Evolutionary conservation across 2,329 filamentous ascomycete genomes (phyloP).

Genomic region (Aspergillus sclerotialis): DNA sequence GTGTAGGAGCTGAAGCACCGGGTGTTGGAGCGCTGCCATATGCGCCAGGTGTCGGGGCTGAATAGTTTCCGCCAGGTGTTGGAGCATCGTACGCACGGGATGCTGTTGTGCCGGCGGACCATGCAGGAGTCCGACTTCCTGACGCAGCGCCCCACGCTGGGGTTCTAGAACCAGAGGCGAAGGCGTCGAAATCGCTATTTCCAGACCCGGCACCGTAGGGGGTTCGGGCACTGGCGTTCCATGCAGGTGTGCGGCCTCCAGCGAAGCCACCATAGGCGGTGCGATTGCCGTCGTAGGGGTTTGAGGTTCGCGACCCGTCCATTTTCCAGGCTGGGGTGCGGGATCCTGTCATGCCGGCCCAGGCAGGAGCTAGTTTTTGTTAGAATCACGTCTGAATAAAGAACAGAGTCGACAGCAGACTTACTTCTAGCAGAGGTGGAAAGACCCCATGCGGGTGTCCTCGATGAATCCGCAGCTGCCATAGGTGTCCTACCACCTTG

Average conservation of each 20-base stretch:
- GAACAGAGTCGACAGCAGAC: conserved; percentile 23
- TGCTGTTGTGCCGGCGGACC: conserved; percentile 26
- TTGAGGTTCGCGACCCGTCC: conserved; percentile 46
- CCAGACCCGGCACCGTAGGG: conserved; percentile 59
- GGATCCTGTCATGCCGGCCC: conserved; percentile 37
- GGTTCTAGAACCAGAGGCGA: conserved; percentile 66
- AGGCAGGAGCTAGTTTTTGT: conserved; percentile 33
- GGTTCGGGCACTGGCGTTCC: conserved; percentile 72
- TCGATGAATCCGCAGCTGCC: conserved; percentile 52
- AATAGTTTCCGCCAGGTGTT: conserved; percentile 60
- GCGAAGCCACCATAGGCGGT: conserved; percentile 64
- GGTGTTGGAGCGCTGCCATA: conserved; percentile 57
- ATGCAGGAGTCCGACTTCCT: conserved; percentile 40
- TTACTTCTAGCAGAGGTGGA: conserved; percentile 54
- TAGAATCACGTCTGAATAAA: conserved; percentile 8
- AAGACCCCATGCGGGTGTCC: conserved; percentile 69
- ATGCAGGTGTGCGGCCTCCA: conserved; percentile 63
- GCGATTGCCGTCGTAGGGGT: conserved; percentile 62
- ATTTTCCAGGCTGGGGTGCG: conserved; percentile 51
- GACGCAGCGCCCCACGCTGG: conserved; percentile 56
- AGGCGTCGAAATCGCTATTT: conserved; percentile 60
- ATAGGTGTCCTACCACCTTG: conserved; percentile 64
- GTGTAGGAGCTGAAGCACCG: conserved; percentile 55
- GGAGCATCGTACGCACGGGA: conserved; percentile 61
- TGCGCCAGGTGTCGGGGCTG: conserved; percentile 60